phyloP scores from a whole-genome alignment of 2,329 filamentous ascomycete genomes.

The Rugonectria rugulosa region DNA sequence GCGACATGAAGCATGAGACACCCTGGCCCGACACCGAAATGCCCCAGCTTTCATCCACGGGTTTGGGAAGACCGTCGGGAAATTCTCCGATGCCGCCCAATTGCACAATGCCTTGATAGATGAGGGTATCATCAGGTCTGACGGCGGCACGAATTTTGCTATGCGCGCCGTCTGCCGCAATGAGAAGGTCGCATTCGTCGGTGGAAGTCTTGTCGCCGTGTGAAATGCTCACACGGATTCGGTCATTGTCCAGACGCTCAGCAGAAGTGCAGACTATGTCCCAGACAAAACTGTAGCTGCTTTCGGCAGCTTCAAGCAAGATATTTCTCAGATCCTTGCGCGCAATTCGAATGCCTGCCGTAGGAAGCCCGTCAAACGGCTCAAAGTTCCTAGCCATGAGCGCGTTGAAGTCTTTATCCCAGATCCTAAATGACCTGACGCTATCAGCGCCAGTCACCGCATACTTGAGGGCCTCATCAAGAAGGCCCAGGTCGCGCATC shows the following conservation, averaged over 20 bases:
- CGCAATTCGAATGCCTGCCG: constrained; percentile 9
- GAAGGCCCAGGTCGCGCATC: constrained; percentile 3
- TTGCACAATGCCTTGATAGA: constrained; percentile 45
- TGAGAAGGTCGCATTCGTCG: constrained; percentile 45
- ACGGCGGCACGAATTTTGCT: constrained; percentile 47
- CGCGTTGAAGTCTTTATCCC: constrained; percentile 11
- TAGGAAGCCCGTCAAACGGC: constrained; percentile 3
- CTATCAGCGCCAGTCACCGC: background rate
- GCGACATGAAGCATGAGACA: constrained; percentile 48
- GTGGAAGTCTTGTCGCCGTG: background rate
- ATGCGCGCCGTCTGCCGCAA: constrained; percentile 51
- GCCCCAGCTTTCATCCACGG: constrained; percentile 45
- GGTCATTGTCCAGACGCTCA: constrained; percentile 3
- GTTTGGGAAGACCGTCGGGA: constrained; percentile 39
- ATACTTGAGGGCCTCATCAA: constrained; percentile 2
- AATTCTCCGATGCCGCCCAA: constrained; percentile 46
- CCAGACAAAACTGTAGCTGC: background rate
- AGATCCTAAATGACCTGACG: constrained; percentile 7
- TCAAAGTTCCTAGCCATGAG: constrained; percentile 6
- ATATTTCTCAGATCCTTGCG: constrained; percentile 4
- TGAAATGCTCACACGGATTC: constrained; percentile 7
- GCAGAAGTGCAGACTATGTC: constrained; percentile 9
- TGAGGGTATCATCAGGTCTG: constrained; percentile 44
- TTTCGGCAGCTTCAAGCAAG: background rate
- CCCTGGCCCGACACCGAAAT: constrained; percentile 44